A percentile compares a stretch with the other conserved stretches of the same genome.
phyloP scores from a whole-genome alignment of 257 asterid genomes.

The Solanum raphanifolium region DNA sequence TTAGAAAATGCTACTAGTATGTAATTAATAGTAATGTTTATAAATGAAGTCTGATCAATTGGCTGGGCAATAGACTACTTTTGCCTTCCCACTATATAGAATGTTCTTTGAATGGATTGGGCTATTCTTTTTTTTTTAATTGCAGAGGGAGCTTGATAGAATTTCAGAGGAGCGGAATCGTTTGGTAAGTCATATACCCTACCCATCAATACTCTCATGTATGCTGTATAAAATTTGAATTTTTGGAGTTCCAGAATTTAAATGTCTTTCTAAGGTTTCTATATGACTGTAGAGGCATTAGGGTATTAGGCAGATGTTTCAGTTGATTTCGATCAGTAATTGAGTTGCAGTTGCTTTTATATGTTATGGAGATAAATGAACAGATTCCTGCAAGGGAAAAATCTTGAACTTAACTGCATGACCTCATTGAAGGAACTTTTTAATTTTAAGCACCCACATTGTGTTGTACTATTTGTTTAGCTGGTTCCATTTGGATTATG shows the following conservation, averaged over 20 bases:
- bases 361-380: background rate
- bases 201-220: background rate
- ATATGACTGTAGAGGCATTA: background rate
- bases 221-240: background rate
- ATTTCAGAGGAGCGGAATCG: constrained; percentile 45
- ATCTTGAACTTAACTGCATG: background rate
- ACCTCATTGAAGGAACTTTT: background rate
- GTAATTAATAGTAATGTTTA: background rate
- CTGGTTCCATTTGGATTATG: background rate
- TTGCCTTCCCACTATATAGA: background rate
- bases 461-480: background rate
- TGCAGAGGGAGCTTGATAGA: constrained; percentile 67
- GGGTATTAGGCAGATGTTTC: background rate
- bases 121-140: background rate
- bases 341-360: background rate
- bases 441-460: background rate
- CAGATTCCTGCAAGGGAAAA: background rate
- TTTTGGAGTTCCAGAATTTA: background rate
- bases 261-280: background rate
- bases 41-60: background rate
- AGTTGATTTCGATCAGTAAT: background rate
- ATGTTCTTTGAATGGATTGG: background rate
- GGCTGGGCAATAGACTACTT: background rate
- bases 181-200: constrained; percentile 30
- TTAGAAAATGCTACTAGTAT: background rate